phyloP scores from a whole-genome alignment of 768 basidiomycete genomes.

The Fomitopsis serialis region DNA sequence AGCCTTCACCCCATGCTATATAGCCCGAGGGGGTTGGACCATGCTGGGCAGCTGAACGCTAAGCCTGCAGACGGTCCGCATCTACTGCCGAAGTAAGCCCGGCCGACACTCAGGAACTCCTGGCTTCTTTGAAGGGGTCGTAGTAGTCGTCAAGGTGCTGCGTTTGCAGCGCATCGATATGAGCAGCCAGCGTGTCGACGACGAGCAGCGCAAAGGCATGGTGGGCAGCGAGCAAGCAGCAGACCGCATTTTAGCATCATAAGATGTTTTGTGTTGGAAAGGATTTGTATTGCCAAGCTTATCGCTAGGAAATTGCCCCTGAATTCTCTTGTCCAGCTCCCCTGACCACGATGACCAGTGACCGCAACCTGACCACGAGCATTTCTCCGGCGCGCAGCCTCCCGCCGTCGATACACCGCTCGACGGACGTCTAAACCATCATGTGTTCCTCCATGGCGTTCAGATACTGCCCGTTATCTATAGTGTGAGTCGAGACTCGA shows the following conservation, averaged over 20 bases:
- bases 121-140: background rate
- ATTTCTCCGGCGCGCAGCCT: background rate
- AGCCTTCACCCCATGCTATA: background rate
- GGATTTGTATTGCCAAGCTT: background rate
- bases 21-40: background rate
- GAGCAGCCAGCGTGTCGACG: no score
- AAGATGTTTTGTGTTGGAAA: no score
- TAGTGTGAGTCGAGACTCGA: background rate
- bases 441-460: background rate
- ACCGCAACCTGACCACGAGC: no score
- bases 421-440: background rate
- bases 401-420: background rate
- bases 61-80: background rate
- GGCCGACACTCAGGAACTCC: background rate
- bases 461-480: background rate
- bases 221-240: no score
- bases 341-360: background rate
- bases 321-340: background rate
- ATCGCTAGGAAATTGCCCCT: background rate
- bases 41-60: background rate
- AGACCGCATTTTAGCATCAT: no score
- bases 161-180: no score
- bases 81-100: background rate
- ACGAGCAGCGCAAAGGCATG: no score
- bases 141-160: no score